phyloP scores from a whole-genome alignment of 257 asterid species.

The Solanum etuberosum region DNA sequence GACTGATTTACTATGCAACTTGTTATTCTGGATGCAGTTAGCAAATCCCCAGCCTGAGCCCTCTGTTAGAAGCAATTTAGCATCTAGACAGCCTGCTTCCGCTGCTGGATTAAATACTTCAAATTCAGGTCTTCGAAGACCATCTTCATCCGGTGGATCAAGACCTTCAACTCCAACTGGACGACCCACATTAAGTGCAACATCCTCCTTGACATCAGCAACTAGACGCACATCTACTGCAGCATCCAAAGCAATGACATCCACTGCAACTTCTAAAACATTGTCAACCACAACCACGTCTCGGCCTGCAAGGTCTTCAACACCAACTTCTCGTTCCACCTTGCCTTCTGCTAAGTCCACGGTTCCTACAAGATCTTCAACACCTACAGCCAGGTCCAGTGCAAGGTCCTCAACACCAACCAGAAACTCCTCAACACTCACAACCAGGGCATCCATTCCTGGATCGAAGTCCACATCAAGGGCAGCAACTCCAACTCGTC shows the following conservation, averaged over 20 bases:
- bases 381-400: slow-evolving; percentile 70
- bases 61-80: slow-evolving; percentile 48
- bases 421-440: slow-evolving; percentile 57
- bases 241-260: slow-evolving; percentile 15
- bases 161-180: slow-evolving; percentile 92
- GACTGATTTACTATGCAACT: slow-evolving; percentile 13
- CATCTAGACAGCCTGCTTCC: slow-evolving; percentile 46
- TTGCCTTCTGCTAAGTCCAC: slow-evolving; percentile 44
- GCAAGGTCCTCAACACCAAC: slow-evolving; percentile 80
- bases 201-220: slow-evolving; percentile 38
- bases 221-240: slow-evolving; percentile 37
- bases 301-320: slow-evolving; percentile 59
- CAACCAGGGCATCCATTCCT: slow-evolving; percentile 44
- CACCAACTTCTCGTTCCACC: slow-evolving; percentile 70
- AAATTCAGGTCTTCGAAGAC: slow-evolving; percentile 60
- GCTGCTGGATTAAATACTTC: slow-evolving; percentile 65
- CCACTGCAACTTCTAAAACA: slow-evolving; percentile 23
- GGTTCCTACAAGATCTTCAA: slow-evolving; percentile 72
- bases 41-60: slow-evolving; percentile 72
- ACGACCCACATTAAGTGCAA: slow-evolving; percentile 49
- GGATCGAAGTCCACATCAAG: slow-evolving; percentile 64
- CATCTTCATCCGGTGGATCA: slow-evolving; percentile 88
- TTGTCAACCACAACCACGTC: not conserved
- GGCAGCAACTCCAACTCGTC: slow-evolving; percentile 72
- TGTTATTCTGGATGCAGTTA: slow-evolving; percentile 42